Evolutionary conservation across 768 basidiomycete genomes (phyloP).

Genomic region (Russula compacta): DNA sequence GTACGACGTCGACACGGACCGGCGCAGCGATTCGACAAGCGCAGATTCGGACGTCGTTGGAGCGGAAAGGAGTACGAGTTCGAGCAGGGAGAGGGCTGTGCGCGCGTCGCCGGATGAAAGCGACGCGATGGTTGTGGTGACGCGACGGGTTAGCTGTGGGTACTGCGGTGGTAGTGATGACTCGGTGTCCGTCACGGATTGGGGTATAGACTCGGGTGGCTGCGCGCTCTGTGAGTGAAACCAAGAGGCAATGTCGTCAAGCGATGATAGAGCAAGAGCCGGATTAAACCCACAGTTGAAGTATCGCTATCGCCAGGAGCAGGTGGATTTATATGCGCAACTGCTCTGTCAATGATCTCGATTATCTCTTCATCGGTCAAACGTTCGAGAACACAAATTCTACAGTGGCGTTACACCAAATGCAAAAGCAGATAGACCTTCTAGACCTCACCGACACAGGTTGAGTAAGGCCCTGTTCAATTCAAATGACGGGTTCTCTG

Average conservation of each 20-base stretch:
- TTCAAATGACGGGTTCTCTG: slow-evolving; percentile 86
- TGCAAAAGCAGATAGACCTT: background rate
- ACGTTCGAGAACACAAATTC: slow-evolving; percentile 66
- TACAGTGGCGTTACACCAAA: slow-evolving; percentile 23
- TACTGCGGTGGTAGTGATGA: slow-evolving; percentile 16
- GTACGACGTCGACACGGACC: slow-evolving; percentile 57
- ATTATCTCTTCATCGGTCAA: slow-evolving; percentile 55
- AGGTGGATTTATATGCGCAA: slow-evolving; percentile 25
- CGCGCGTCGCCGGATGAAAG: slow-evolving; percentile 64
- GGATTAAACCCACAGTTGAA: background rate
- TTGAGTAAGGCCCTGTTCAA: slow-evolving; percentile 63
- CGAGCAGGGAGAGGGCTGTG: slow-evolving; percentile 68
- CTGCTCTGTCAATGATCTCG: slow-evolving; percentile 48
- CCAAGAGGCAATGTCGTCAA: background rate
- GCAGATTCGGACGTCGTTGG: slow-evolving; percentile 34
- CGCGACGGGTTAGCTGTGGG: slow-evolving; percentile 37
- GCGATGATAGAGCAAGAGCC: background rate
- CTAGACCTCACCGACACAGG: slow-evolving; percentile 54
- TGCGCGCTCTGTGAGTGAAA: background rate
- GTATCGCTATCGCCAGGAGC: background rate
- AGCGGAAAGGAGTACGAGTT: slow-evolving; percentile 49
- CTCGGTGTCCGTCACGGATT: slow-evolving; percentile 6
- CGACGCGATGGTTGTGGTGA: slow-evolving; percentile 42
- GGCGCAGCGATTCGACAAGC: slow-evolving; percentile 49
- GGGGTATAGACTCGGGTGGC: slow-evolving; percentile 1